Base-by-base conservation (phyloP, 73 alveolate species). In the Diophrys sp. region DNA sequence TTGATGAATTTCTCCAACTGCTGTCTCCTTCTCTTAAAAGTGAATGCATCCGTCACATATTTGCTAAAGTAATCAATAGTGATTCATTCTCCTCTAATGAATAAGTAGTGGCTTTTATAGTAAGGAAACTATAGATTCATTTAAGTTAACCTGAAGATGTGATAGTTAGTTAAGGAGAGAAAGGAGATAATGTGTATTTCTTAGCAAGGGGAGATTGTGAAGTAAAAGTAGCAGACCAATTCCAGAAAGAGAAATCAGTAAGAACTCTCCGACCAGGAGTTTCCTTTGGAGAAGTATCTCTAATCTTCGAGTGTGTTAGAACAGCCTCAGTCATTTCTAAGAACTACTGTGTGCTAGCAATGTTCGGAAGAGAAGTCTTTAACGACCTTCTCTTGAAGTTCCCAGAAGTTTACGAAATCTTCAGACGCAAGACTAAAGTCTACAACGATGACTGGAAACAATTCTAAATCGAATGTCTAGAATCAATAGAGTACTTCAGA, bases 261-360 rank as follows among this genome's bases (percentile, higher is more conserved):
- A 67, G 83, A 56, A 31, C 30, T 27, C 56, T 87, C 14, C 31
- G 23, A 24, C 73, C 70, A 29, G 95, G 95, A 23, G n/a, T 53
- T 24, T 31, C 28, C 32, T 94, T 94, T 68, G 98, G 98, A 0
- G 98, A 94, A 75, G 83, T 94, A 8, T 90, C 96, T 8, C 79
- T 91, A 44, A 62, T 94, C 23, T 87, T 78, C 56, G 84, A 89
- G 74, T 84, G 91, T 33, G 77, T 74, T 29, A 80, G 98, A 74
- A 94, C 94, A 56, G 98, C 98, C 14, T 81, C 96, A 0, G 90
- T 94, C 8, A 78, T 74, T 29, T 86, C 95, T 54, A 89, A 83
- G 73, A 85, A 85, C 57, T 91, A 79, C 55, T 89, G 95, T 56
- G 91, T 92, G 34, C 76, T 91, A 57, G 96, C 94, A 8, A 71